Base-by-base conservation (phyloP, 1,139 yeast species). In the Pichia sp. region DNA sequence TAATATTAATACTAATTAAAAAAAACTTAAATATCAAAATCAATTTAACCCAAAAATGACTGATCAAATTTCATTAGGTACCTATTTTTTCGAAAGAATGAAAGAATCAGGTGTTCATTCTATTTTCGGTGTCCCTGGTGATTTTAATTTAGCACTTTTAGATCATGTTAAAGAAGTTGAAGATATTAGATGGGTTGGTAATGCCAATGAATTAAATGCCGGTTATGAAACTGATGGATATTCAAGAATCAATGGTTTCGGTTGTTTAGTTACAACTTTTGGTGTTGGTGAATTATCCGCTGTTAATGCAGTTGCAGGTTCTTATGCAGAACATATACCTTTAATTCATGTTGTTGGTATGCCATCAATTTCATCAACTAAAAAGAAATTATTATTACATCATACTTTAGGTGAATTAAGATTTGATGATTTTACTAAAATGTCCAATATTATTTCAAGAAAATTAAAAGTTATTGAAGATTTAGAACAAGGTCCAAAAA, bases 101-200 rank as follows among this genome's bases (percentile, higher is more conserved):
- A 66, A 66, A 57, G 82, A 80, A 62, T 66, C 79, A 43, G 78
- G 77, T 29, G 74, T 82, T 50, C 69, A 73, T 53, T 82, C 92
- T 58, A 70, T 83, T 57, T 80, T 83, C 53, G 92, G 92, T 46
- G 83, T 83, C 34, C 92, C 92, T 10, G 89, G 87, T 53, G 92
- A 83, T 61, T 83, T 82, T 74, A 84, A 83, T 65, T 70, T 84
- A 55, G 68, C 81, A 11, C 66, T 84, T 39, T 69, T 83, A 42
- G 92, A 83, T 59, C 77, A 78, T 59, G 68, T 83, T 54, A 74
- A 78, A 55, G 76, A 76, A 46, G 84, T 79, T 28, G 73, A 74
- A 4, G 79, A 73, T 12, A 59, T 80, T 58, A 69, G 72, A 59
- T 81, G 87, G 87, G 79, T 79, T 38, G 87, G 87, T 51, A 78